Base-by-base conservation (phyloP, 2,329 filamentous ascomycete genomes). In the Aspergillus latus region DNA sequence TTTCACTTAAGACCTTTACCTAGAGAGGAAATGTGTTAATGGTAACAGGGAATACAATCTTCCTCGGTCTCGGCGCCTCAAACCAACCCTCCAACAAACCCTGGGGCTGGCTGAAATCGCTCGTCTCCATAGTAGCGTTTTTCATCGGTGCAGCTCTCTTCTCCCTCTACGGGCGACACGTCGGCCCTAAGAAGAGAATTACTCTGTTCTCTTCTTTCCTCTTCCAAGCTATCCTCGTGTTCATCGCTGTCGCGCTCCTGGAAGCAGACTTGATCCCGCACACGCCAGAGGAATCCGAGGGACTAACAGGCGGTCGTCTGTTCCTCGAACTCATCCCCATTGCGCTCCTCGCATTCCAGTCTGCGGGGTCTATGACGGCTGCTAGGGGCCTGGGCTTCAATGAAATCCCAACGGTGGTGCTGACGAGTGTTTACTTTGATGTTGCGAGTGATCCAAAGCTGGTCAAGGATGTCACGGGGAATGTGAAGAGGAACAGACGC, bases 391-490 rank as follows among this genome's bases (percentile, higher is more conserved):
- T 79, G 26, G 68, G 70, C 0, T 74, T 74, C 59, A 74, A 74
- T 47, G 76, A 78, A 62, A 72, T 79, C 40, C 76, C 76, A 11
- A 77, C 75, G 7, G 75, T 78, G n/a, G 76, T 78, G 5, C 61
- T 79, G 60, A 79, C 76, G 9, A 77, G 75, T 43, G 67, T 78
- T 13, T 78, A 77, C 57, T 77, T 76, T 60, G 76, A 79, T 58
- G 72, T 78, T 45, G 73, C 73, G 2, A 72, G 73, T 4, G 76
- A 79, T 56, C 69, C 74, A 9, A 71, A 69, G 42, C 60, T 77
- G 26, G 60, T 61, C 0, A 63, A 61, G 3, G 66, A 65, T 49
- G 70, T 74, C n/a, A 66, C 62, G 13, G 60, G 68, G 43, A 78
- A 77, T 57, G 67, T 67, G 4, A 75, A 75, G 62, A 64, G 72